Base-by-base conservation (phyloP, 2,329 filamentous ascomycete species). In the Talaromyces sp. region DNA sequence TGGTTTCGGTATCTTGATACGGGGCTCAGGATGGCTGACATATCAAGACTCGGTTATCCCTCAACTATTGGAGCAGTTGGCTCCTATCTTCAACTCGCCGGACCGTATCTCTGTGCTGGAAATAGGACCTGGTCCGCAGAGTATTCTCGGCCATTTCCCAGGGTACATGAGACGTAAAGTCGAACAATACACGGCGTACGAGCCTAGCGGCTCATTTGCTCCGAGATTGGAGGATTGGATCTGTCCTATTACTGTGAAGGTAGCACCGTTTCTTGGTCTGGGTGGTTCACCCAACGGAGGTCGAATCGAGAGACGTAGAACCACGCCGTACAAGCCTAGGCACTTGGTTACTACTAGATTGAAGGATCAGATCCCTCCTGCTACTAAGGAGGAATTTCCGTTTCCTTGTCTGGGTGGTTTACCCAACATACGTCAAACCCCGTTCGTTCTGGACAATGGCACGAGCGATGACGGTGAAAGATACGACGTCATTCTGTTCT, bases 401-500 rank as follows among this genome's bases (percentile, higher is more conserved):
- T 45, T 45, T 45, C 40, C 40, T 45, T 5, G n/a, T 19, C 40
- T 45, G 40, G 3, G 6, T 19, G 7, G 2, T 10, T 19, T n/a
- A 31, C 45, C 60, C 7, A 25, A 54, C 5, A 53, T 62, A 19
- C 31, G 6, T 53, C 43, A 11, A 31, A 38, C 11, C 1, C 60
- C 43, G 22, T 62, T 62, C 25, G 31, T 25, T 36, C 45, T 62
- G 45, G 68, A 60, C 65, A 70, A 63, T 25, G 64, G 64, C 60
- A 71, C 63, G 11, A 69, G 47, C 36, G 67, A 73, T 63, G 36
- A 59, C 0, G 69, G 75, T 36, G 72, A 79, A 25, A 81, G 76
- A 66, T 89, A 82, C 69, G 81, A 89, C 68, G 13, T 88, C 47
- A 72, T 89, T 19, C 70, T 89, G 4, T 87, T 89, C 74, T 89